Evolutionary conservation across 805 yeast genomes (phyloP).

Genomic region (Dipodascopsis tothii): DNA sequence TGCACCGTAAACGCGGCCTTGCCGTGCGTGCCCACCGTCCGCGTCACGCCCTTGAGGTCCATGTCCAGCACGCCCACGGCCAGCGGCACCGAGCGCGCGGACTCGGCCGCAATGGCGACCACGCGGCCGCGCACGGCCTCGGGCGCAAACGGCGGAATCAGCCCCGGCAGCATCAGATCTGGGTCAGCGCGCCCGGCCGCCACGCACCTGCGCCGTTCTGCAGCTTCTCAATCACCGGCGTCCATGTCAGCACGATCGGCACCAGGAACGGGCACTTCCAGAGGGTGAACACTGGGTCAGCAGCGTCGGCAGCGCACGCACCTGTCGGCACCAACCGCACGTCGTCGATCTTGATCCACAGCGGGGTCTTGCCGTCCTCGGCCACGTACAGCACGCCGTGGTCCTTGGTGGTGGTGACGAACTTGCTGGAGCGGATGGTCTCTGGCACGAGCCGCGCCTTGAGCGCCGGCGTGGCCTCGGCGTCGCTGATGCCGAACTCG

Average conservation of each 20-base stretch:
- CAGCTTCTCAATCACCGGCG: conserved; percentile 62
- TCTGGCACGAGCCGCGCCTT: conserved; percentile 41
- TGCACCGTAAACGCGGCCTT: conserved; percentile 73
- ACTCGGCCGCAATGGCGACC: conserved; percentile 63
- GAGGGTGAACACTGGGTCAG: conserved; percentile 43
- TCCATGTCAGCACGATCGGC: conserved; percentile 66
- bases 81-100: conserved; percentile 52
- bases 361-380: conserved; percentile 46
- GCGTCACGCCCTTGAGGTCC: conserved; percentile 38
- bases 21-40: conserved; percentile 53
- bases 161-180: conserved; percentile 39
- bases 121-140: conserved; percentile 45
- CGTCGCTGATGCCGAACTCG: conserved; percentile 33
- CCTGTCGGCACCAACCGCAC: conserved; percentile 52
- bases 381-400: conserved; percentile 58
- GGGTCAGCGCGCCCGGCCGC: neutral
- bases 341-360: conserved; percentile 52
- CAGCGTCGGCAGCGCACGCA: neutral
- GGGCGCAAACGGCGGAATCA: conserved; percentile 49
- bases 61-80: conserved; percentile 63
- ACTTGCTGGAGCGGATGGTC: conserved; percentile 56
- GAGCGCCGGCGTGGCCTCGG: conserved; percentile 35
- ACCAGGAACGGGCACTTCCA: conserved; percentile 63
- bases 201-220: conserved; percentile 60
- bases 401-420: conserved; percentile 40